phyloP scores from a whole-genome alignment of 139 green algal genomes.

The Chlamydomonas eustigma region DNA sequence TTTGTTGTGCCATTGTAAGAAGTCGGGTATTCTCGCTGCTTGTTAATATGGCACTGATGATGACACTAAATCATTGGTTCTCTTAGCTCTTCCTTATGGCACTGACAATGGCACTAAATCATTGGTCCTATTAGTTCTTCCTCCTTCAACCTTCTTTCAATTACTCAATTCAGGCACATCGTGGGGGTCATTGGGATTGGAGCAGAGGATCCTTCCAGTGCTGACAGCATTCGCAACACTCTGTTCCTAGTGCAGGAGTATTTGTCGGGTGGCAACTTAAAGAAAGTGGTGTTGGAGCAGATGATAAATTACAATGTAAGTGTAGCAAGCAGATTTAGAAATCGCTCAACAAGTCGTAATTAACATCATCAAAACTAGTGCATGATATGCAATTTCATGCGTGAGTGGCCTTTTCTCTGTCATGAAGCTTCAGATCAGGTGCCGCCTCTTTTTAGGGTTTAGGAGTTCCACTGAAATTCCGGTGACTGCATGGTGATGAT shows the following conservation, averaged over 20 bases:
- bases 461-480: too few species aligned
- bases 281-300: not conserved
- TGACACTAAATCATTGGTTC: not conserved
- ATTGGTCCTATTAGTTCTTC: too few species aligned
- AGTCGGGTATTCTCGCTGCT: not conserved
- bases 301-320: not conserved
- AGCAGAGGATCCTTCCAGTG: not conserved
- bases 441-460: too few species aligned
- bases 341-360: too few species aligned
- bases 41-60: not conserved
- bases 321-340: too few species aligned
- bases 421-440: too few species aligned
- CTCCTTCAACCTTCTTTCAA: too few species aligned
- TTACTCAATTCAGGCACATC: slow-evolving; percentile 1
- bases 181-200: not conserved
- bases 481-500: too few species aligned
- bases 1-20: not conserved
- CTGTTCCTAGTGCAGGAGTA: not conserved
- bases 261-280: not conserved
- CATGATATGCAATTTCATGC: too few species aligned
- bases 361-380: too few species aligned
- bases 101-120: not conserved
- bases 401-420: too few species aligned
- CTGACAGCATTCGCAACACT: not conserved
- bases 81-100: not conserved